A percentile compares a stretch with the other conserved stretches of the same genome.
Conservation (phyloP, 2,329 filamentous ascomycete species). For the Metarhizium brunneum region DNA sequence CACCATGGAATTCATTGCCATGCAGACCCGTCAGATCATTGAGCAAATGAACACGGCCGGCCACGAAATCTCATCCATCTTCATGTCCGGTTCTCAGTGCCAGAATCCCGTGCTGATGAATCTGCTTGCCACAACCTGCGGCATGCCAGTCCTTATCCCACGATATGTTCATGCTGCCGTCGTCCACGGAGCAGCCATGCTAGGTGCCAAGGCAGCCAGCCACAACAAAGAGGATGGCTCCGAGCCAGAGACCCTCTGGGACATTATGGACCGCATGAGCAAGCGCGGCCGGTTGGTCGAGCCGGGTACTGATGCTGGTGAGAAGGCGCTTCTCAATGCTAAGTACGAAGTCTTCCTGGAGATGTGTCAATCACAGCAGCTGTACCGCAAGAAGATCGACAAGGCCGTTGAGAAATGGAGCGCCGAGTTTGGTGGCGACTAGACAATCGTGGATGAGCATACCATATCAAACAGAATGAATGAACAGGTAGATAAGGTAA, state of each 20-base stretch:
- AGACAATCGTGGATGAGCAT: not conserved
- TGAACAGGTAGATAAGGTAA: not conserved
- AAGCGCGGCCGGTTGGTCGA: conserved; percentile 80
- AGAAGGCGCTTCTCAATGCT: conserved; percentile 71
- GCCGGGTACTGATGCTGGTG: conserved; percentile 59
- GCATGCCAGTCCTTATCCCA: conserved; percentile 88
- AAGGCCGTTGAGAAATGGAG: conserved; percentile 36
- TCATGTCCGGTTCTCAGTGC: conserved; percentile 98
- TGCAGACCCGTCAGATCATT: conserved; percentile 93
- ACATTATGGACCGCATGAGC: conserved; percentile 96
- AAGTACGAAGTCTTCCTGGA: conserved; percentile 97
- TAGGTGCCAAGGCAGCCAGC: conserved; percentile 93
- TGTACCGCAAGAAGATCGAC: conserved; percentile 73
- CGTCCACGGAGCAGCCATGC: conserved; percentile 96
- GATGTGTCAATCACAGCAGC: conserved; percentile 77
- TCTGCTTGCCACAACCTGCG: conserved; percentile 81
- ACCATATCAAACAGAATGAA: too few relatives aligned
- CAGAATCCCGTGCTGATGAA: conserved; percentile 90
- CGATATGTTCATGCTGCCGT: conserved; percentile 92
- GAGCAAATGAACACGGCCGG: conserved; percentile 87
- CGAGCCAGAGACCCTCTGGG: conserved; percentile 81
- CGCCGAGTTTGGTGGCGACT: conserved; percentile 18
- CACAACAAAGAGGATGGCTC: conserved; percentile 56
- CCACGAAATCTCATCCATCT: conserved; percentile 83
- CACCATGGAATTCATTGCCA: conserved; percentile 95